A percentile compares a stretch with the other conserved stretches of the same genome.
phyloP scores from a whole-genome alignment of 2,329 filamentous ascomycete species.

The Aspergillus sclerotialis region DNA sequence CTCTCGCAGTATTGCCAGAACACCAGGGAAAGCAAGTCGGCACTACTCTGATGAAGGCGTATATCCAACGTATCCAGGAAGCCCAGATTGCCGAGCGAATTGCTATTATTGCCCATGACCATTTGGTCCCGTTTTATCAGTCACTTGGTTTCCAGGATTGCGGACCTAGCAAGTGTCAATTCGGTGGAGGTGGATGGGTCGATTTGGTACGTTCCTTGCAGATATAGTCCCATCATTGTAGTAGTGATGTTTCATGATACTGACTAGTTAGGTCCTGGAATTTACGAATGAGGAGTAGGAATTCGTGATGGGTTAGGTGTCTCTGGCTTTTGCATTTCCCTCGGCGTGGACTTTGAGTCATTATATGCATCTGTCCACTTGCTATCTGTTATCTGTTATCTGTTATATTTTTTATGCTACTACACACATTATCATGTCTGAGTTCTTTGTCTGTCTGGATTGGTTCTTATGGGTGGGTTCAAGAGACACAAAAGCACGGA shows the following conservation, averaged over 20 bases:
- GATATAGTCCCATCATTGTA: neutral
- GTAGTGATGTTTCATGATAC: no score
- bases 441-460: constrained; percentile 8
- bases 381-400: constrained; percentile 4
- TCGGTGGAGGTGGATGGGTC: constrained; percentile 74
- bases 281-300: constrained; percentile 16
- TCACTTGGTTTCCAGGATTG: constrained; percentile 64
- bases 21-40: constrained; percentile 70
- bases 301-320: constrained; percentile 1
- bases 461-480: constrained; percentile 10
- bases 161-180: constrained; percentile 62
- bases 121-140: constrained; percentile 68
- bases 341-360: constrained; percentile 12
- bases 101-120: constrained; percentile 69
- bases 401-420: constrained; percentile 8
- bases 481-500: constrained; percentile 26
- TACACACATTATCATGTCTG: constrained; percentile 8
- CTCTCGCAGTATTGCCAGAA: constrained; percentile 68
- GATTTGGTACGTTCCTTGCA: constrained; percentile 58
- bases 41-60: constrained; percentile 65
- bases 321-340: constrained; percentile 12
- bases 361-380: constrained; percentile 4
- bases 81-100: constrained; percentile 64
- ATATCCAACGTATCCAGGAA: constrained; percentile 67
- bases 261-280: constrained; percentile 21